These are phyloP conservation scores for Rehmannia glutinosa DNA, from an alignment of 257 asterid genomes.

Conservation along the genomic window DNA sequence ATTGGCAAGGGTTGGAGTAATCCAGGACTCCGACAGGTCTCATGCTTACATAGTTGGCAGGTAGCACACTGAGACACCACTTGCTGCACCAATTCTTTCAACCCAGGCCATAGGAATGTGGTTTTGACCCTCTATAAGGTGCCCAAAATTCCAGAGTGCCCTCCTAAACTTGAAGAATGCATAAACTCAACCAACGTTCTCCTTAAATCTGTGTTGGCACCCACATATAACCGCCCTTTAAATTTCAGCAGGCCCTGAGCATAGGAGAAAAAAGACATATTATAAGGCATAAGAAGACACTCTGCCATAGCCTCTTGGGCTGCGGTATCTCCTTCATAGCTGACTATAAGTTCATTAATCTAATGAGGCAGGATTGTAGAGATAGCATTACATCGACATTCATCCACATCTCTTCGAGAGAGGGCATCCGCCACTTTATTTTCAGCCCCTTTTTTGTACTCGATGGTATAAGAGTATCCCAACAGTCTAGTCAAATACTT, in stretches of 20 bases:
- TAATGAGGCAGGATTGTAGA: neutral
- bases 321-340: neutral
- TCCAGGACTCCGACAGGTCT: neutral
- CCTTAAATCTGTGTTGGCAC: neutral
- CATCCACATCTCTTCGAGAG: neutral
- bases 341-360: neutral
- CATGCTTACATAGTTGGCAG: neutral
- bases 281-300: too few relatives aligned
- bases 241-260: neutral
- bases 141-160: neutral
- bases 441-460: neutral
- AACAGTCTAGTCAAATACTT: neutral
- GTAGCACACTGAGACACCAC: neutral
- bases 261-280: fast-evolving
- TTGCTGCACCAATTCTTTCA: neutral
- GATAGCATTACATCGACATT: neutral
- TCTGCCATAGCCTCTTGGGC: neutral
- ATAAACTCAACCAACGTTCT: neutral
- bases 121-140: neutral
- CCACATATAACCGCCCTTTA: neutral
- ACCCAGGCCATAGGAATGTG: neutral
- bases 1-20: neutral
- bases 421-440: conserved; percentile 10
- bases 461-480: neutral
- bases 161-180: neutral